Conservation (phyloP, 2,329 filamentous ascomycete species). For the Apiospora marii region DNA sequence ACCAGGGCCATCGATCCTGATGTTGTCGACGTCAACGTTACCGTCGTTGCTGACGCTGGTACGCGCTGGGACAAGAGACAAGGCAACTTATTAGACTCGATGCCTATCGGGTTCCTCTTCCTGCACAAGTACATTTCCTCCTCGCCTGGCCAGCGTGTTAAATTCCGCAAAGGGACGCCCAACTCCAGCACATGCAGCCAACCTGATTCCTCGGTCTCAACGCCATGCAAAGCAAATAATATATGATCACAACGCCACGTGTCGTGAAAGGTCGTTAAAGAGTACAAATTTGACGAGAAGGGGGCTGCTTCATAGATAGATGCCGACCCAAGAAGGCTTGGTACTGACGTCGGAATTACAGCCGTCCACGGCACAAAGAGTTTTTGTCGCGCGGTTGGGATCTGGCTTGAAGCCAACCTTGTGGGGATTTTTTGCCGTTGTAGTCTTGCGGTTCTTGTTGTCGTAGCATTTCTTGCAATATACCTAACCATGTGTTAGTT, state of each 20-base stretch:
- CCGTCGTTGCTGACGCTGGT: too few species aligned
- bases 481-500: conserved; percentile 53
- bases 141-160: background rate
- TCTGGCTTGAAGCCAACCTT: conserved; percentile 49
- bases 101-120: too few species aligned
- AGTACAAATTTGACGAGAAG: conserved; percentile 13
- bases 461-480: conserved; percentile 71
- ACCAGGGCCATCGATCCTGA: background rate
- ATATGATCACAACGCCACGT: conserved; percentile 7
- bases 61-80: too few species aligned
- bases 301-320: conserved; percentile 55
- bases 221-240: conserved; percentile 19
- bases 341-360: conserved; percentile 61
- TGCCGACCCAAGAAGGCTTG: conserved; percentile 68
- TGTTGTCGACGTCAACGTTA: too few species aligned
- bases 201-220: background rate
- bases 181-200: conserved; percentile 18
- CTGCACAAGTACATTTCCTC: too few species aligned
- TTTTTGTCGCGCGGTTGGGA: conserved; percentile 44
- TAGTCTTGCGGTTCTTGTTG: conserved; percentile 54
- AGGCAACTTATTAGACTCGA: too few species aligned
- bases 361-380: conserved; percentile 64
- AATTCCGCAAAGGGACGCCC: conserved; percentile 7
- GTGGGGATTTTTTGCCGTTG: conserved; percentile 32
- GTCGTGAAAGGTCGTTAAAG: conserved; percentile 15